A percentile compares a stretch with the other conserved stretches of the same genome.
phyloP scores from a whole-genome alignment of 2,329 filamentous ascomycete genomes.

The Phaeosphaeriaceae sp. region DNA sequence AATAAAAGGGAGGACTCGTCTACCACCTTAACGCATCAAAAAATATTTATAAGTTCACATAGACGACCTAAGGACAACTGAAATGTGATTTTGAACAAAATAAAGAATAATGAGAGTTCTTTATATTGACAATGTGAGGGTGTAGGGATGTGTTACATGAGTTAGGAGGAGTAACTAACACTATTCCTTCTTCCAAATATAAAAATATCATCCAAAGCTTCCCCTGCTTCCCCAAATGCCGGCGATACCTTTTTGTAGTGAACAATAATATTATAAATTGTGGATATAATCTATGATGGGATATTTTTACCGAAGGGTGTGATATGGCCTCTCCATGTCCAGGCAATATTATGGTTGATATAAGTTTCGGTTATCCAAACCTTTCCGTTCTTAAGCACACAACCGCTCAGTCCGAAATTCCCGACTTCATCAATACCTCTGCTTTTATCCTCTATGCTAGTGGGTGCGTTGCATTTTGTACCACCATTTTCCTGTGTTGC shows the following conservation, averaged over 20 bases:
- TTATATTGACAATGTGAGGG: too few relatives aligned
- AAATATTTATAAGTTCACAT: too few relatives aligned
- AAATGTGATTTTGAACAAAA: too few relatives aligned
- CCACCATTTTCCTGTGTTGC: neutral
- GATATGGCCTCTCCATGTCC: constrained; percentile 24
- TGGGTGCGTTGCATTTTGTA: constrained; percentile 3
- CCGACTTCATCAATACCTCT: constrained; percentile 21
- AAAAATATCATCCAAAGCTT: constrained; percentile 31
- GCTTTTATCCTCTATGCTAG: constrained; percentile 13
- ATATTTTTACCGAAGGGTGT: constrained; percentile 19
- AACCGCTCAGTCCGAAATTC: constrained; percentile 21
- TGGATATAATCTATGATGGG: too few relatives aligned
- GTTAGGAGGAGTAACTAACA: too few relatives aligned
- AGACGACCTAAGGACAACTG: too few relatives aligned
- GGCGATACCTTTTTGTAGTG: constrained; percentile 17
- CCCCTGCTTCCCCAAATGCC: constrained; percentile 21
- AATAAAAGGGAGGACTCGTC: too few relatives aligned
- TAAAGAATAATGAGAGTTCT: too few relatives aligned
- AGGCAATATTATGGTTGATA: constrained; percentile 5
- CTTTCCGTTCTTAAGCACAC: constrained; percentile 18
- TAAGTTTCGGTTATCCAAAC: constrained; percentile 25
- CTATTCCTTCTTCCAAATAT: constrained; percentile 38
- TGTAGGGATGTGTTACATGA: too few relatives aligned
- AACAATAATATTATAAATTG: too few relatives aligned
- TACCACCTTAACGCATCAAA: too few relatives aligned